A percentile compares a stretch with the other conserved stretches of the same genome.
Conservation (phyloP, 2,329 filamentous ascomycete genomes). For the Trematosphaeria pertusa region DNA sequence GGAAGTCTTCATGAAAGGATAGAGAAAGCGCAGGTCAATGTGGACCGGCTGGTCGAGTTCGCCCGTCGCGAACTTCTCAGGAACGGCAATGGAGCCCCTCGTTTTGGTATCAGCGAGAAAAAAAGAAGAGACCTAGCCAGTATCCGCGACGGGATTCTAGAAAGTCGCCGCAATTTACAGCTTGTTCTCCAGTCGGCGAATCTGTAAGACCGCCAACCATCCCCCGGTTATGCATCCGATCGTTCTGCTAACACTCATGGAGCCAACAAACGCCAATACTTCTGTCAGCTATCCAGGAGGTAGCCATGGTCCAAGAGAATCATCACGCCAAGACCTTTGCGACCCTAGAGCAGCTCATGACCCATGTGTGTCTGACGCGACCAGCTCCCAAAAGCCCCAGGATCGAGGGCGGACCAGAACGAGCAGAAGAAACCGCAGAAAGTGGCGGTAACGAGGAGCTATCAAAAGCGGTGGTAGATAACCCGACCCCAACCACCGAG, state of each 20-base stretch:
- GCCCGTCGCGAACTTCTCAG: neutral
- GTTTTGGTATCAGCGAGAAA: constrained; percentile 1
- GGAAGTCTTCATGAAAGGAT: neutral
- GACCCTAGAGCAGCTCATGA: constrained; percentile 2
- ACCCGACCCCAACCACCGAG: neutral
- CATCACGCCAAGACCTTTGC: neutral
- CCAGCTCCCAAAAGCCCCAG: no score
- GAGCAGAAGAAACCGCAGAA: no score
- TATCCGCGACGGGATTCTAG: neutral
- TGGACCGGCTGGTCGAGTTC: constrained; percentile 6
- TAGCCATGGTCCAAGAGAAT: neutral
- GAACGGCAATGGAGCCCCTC: neutral
- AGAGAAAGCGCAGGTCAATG: neutral
- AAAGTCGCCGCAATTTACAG: constrained; percentile 3
- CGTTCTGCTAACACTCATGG: neutral
- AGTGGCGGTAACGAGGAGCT: no score
- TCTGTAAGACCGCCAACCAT: neutral
- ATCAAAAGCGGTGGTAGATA: neutral
- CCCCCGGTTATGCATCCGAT: no score
- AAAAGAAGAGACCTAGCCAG: constrained; percentile 2
- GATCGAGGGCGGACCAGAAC: no score
- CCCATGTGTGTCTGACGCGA: no score
- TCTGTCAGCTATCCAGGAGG: neutral
- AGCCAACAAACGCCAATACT: constrained; percentile 1
- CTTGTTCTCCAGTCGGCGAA: constrained; percentile 4